Evolutionary conservation across 2,329 filamentous ascomycete species (phyloP), one percentile per base, ranked within the genome.

Genomic region (Sclerotinia subarctica): DNA sequence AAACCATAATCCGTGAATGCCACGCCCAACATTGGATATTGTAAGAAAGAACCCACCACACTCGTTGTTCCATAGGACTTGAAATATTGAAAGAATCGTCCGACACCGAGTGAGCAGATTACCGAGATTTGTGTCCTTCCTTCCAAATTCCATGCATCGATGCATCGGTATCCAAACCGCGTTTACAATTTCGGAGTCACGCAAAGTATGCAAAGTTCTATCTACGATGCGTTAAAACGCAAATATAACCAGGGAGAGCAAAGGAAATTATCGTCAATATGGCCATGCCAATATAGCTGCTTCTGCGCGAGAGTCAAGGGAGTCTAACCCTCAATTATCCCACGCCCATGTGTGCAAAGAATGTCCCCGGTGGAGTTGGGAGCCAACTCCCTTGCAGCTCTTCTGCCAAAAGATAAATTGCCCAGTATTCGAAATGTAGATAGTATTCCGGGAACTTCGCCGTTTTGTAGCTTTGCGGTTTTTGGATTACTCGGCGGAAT

Each of bases 111-210:
- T 67, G 56, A 62, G 42, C 35, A 60, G 56, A 54, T 64, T 62
- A 53, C 56, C 65, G 47, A 62, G 57, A 46, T 42, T 54, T 49
- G 49, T 62, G 57, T 52, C 65, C 65, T 62, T 67, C 65, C 64
- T 26, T 57, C 53, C 64, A 19, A 57, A 5, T 54, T 64, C 60
- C 47, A 47, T 57, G 64, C 51, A 62, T 62, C 59, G 57, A 47
- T 57, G 64, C 51, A 62, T 62, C 59, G 57, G 57, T 62, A 46
- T 67, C 65, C 46, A 62, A n/a, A 52, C 46, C 57, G 57, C 49
- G 56, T 67, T 67, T 67, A 67, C 65, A 62, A 54, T 67, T 67
- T 67, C 56, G 65, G 52, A 51, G 56, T 67, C 65, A 67, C 65
- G 58, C 57, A 67, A 49, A 38, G 47, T 46, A 46, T 62, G 65